Conservation (phyloP, 805 yeast genomes). For the Metschnikowia gelsemii region DNA sequence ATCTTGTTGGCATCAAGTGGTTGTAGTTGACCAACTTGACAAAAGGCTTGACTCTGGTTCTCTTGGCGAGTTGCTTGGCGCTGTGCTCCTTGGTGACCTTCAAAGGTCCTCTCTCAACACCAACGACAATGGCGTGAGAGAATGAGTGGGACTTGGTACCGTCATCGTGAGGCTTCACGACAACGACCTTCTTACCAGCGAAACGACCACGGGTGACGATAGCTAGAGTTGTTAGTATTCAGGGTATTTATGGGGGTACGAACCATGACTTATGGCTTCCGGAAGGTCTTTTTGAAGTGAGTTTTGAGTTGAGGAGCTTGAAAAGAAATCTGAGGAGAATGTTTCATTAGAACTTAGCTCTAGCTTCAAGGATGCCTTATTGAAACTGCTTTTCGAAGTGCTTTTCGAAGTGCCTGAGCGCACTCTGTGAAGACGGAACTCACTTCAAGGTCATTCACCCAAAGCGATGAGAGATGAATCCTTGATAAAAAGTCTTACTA, state of each 20-base stretch:
- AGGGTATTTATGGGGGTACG: not conserved
- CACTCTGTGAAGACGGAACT: no score
- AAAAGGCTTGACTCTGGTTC: conserved; percentile 98
- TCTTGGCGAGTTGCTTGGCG: conserved; percentile 94
- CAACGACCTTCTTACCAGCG: conserved; percentile 99
- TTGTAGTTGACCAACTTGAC: conserved; percentile 99
- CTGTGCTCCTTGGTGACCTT: conserved; percentile 94
- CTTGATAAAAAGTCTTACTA: no score
- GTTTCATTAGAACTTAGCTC: no score
- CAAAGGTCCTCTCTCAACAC: conserved; percentile 97
- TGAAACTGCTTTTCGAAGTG: no score
- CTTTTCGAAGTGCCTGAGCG: no score
- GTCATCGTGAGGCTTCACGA: conserved; percentile 96
- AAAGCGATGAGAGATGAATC: no score
- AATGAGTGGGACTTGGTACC: conserved; percentile 98
- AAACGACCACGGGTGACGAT: conserved; percentile 99
- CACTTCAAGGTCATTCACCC: no score
- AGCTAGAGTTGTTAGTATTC: conserved; percentile 50
- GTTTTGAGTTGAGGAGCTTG: not conserved
- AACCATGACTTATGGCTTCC: not conserved
- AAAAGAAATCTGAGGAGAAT: no score
- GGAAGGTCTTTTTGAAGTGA: not conserved
- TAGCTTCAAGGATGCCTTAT: no score
- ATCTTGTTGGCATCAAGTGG: conserved; percentile 99
- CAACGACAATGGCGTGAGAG: conserved; percentile 99